Percentiles rank a stretch among this genome's conserved stretches.
Conservation (phyloP, 225 moss, liverwort and hornwort genomes). For the Physcomitrium patens region DNA sequence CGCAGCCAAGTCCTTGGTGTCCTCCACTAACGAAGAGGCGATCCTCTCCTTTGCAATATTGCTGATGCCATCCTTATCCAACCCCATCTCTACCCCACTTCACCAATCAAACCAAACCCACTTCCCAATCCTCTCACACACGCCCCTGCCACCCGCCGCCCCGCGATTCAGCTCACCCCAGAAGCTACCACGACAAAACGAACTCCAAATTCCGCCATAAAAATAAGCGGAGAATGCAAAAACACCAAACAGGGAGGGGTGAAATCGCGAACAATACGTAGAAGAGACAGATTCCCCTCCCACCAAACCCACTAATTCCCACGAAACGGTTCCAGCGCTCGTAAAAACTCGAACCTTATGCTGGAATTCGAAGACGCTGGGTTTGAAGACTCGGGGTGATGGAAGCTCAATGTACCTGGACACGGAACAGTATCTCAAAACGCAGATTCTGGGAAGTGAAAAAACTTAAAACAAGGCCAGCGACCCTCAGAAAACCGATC, state of each 20-base stretch:
- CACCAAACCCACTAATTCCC: neutral
- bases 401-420: constrained; percentile 15
- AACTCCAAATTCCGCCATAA: neutral
- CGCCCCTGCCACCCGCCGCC: neutral
- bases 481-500: too few species aligned
- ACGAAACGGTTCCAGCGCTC: neutral
- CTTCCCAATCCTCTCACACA: neutral
- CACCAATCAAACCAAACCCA: neutral
- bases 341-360: neutral
- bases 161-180: neutral
- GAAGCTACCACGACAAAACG: neutral
- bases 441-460: neutral
- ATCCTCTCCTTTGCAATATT: constrained; percentile 24
- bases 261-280: neutral
- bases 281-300: neutral
- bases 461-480: neutral
- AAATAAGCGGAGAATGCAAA: neutral
- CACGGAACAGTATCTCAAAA: neutral
- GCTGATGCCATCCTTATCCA: constrained; percentile 15
- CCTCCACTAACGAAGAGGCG: constrained; percentile 38
- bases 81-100: constrained; percentile 31
- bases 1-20: constrained; percentile 81
- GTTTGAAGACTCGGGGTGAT: neutral
- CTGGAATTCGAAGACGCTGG: neutral
- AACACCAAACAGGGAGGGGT: neutral